Evolutionary conservation across 2,329 filamentous ascomycete genomes (phyloP), one percentile per base, ranked within the genome.

Genomic region (Aspergillus vadensis): DNA sequence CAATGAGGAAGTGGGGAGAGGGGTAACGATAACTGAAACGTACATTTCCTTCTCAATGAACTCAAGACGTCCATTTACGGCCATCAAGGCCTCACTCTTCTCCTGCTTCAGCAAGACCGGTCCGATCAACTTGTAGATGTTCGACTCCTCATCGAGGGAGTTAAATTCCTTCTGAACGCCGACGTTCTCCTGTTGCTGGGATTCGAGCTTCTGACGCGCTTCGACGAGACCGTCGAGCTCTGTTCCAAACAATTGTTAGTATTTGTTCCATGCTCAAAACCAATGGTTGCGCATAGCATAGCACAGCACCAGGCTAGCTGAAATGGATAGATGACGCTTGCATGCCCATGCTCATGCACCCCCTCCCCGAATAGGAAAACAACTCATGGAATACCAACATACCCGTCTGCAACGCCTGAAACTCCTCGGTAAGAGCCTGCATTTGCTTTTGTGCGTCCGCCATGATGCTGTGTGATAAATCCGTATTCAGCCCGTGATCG

Each of bases 21-120:
- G 15, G 15, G 21, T 7, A 8, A 23, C 19, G 12, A 12, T 27
- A 56, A 36, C 5, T 36, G 12, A 5, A 57, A 74, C 88, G 76
- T 75, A 97, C 92, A 98, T 95, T 74, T 99, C 94, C 72, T 94
- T 91, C 66, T 88, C 85, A 67, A 99, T 99, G 72, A 94, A 98
- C 67, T 97, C 92, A 54, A 99, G 77, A 23, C 95, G 87, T 19
- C 91, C 91, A 69, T 96, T 92, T 17, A 99, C 95, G 0, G 92
- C 93, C 82, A 91, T 90, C 66, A 92, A 88, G 0, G 95, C 95
- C 75, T 99, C 95, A 1, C 86, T 81, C 76, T 91, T 93, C 60
- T 98, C 95, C 77, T 99, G 95, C 83, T 98, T 97, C 71, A 99
- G 78, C 39, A 99, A 81, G 6, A 98, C 91, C 0, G 95, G 95